Base-by-base conservation (phyloP, 108 stramenopile species). In the Nitzschia palea region DNA sequence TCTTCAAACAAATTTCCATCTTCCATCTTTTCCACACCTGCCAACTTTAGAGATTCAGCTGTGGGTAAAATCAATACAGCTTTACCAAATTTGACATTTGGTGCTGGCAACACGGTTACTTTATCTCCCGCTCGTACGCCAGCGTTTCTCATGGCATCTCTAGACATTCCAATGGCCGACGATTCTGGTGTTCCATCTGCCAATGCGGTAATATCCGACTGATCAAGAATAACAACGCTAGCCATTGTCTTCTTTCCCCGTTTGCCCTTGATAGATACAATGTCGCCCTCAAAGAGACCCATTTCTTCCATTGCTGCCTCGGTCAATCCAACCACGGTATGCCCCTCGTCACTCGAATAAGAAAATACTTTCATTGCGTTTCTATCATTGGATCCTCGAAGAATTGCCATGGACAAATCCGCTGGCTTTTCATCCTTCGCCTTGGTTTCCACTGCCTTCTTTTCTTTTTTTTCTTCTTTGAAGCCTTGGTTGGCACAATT, bases 31-130 rank as follows among this genome's bases (percentile, higher is more conserved):
- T 71, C 63, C 20, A 85, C 52, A 1, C 86, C 86, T 3, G 85
- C 83, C 50, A 71, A 68, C 43, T 78, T 79, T 31, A 87, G 51
- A 1, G 89, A 88, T 55, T 90, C 88, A 10, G 55, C 63, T 30
- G 79, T 90, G 1, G 93, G 93, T 3, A 89, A 70, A 48, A 94
- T 84, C 23, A 95, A 65, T 14, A 91, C 85, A 28, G 80, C 79
- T 74, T 88, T 95, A 23, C 93, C 93, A 64, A 95, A 95, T 65
- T 95, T 94, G 71, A 94, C 86, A 72, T 89, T 81, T 15, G 92
- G 89, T 15, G 86, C 86, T 20, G 93, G 82, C 0, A 82, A 62
- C 0, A 94, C 78, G 2, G 80, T 81, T 0, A 94, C 93, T 17
- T 77, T 74, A 60, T 94, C 93, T 26, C 93, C 93, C 5, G 88